Evolutionary conservation across 768 basidiomycete genomes (phyloP).

Genomic region (Paxillus involutus): DNA sequence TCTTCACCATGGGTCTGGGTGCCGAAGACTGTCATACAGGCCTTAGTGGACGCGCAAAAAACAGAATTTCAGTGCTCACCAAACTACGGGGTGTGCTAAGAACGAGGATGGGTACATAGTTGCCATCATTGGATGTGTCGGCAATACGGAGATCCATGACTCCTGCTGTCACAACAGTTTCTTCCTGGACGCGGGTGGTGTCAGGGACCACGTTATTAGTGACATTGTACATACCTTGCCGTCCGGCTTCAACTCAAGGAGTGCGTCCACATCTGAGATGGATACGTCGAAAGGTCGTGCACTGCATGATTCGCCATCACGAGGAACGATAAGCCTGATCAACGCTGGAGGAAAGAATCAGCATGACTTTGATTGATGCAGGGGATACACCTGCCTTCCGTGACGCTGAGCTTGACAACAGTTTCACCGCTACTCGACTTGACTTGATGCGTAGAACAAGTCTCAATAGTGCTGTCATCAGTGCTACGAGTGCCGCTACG

Average conservation of each 20-base stretch:
- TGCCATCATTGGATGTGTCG: conserved; percentile 42
- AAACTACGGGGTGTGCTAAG: conserved; percentile 57
- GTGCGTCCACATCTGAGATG: conserved; percentile 60
- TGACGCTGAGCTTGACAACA: conserved; percentile 48
- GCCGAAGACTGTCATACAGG: conserved; percentile 37
- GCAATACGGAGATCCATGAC: conserved; percentile 60
- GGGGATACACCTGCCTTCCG: conserved; percentile 37
- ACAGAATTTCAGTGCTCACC: conserved; percentile 39
- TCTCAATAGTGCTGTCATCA: conserved; percentile 38
- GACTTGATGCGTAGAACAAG: conserved; percentile 8
- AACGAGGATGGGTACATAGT: conserved; percentile 42
- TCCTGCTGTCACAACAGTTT: conserved; percentile 63
- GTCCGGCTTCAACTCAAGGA: conserved; percentile 67
- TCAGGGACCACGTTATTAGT: conserved; percentile 1
- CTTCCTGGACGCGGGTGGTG: conserved; percentile 46
- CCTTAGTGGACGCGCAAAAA: conserved; percentile 1
- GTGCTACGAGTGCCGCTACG: conserved; percentile 40
- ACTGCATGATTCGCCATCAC: conserved; percentile 29
- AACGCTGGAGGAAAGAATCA: conserved; percentile 26
- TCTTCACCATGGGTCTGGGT: conserved; percentile 53
- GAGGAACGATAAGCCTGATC: conserved; percentile 51
- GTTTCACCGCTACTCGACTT: conserved; percentile 36
- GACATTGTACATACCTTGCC: conserved; percentile 53
- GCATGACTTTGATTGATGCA: neutral
- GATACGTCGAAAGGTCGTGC: conserved; percentile 54